A percentile compares a stretch with the other conserved stretches of the same genome.
phyloP scores from a whole-genome alignment of 768 basidiomycete genomes.

The Boletales sp. region DNA sequence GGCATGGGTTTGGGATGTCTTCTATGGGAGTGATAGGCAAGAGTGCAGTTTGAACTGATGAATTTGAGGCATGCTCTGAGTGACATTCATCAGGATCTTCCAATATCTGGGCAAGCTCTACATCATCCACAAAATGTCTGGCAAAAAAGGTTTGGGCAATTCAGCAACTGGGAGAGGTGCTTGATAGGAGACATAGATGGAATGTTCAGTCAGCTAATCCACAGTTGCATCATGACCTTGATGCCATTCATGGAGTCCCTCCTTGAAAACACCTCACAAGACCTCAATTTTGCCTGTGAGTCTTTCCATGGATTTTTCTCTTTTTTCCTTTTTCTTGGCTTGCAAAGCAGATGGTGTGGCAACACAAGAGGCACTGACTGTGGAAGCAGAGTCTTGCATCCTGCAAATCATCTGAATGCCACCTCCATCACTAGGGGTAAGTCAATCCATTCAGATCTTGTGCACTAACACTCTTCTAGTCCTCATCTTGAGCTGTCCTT shows the following conservation, averaged over 20 bases:
- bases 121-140: slow-evolving; percentile 49
- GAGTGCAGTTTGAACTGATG: slow-evolving; percentile 19
- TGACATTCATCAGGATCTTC: slow-evolving; percentile 66
- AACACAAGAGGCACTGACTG: slow-evolving; percentile 11
- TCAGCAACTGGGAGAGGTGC: background rate
- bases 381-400: no score
- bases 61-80: slow-evolving; percentile 42
- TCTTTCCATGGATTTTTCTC: slow-evolving; percentile 44
- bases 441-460: no score
- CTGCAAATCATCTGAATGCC: no score
- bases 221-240: slow-evolving; percentile 42
- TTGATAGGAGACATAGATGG: background rate
- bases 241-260: slow-evolving; percentile 74
- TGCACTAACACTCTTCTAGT: no score
- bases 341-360: slow-evolving; percentile 19
- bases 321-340: slow-evolving; percentile 26
- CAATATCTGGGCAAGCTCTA: slow-evolving; percentile 60
- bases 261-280: slow-evolving; percentile 82
- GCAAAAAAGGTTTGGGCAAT: slow-evolving; percentile 8
- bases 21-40: slow-evolving; percentile 4
- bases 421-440: no score
- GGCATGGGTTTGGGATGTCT: background rate
- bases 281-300: slow-evolving; percentile 85
- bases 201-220: slow-evolving; percentile 4
- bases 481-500: no score